These are phyloP conservation scores for Melanomma pulvis-pyrius DNA, from an alignment of 495 filamentous ascomycete genomes.

Conservation along the genomic window DNA sequence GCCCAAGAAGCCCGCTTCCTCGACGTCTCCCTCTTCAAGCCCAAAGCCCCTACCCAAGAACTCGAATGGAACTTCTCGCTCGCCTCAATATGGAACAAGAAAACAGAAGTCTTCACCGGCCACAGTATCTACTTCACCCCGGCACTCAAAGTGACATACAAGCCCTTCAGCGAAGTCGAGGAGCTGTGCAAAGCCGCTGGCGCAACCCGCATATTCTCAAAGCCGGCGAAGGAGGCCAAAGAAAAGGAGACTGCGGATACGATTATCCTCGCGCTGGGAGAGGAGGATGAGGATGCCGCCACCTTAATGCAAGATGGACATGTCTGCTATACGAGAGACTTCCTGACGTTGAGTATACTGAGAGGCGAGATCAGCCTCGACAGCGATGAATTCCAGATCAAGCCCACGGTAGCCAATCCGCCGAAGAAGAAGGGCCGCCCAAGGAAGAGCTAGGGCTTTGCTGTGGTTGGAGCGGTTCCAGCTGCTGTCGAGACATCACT, in stretches of 20 bases:
- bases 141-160: conserved; percentile 41
- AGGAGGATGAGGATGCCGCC: conserved; percentile 22
- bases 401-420: not conserved
- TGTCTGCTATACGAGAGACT: conserved; percentile 29
- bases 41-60: conserved; percentile 39
- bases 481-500: not conserved
- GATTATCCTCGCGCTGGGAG: conserved; percentile 11
- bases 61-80: conserved; percentile 45
- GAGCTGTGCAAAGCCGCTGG: conserved; percentile 41
- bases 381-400: conserved; percentile 36
- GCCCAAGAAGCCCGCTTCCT: conserved; percentile 36
- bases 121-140: conserved; percentile 46
- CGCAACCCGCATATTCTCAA: conserved; percentile 22
- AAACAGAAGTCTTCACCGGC: conserved; percentile 35
- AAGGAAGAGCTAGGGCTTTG: conserved; percentile 18
- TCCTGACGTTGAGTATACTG: conserved; percentile 35
- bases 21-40: conserved; percentile 36
- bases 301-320: conserved; percentile 16
- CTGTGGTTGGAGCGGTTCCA: not conserved
- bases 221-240: conserved; percentile 26
- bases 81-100: conserved; percentile 34
- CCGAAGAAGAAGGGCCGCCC: conserved; percentile 25
- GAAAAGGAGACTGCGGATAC: conserved; percentile 15
- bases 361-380: conserved; percentile 30
- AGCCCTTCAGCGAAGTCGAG: conserved; percentile 43